Conservation (phyloP, 208 protist species). For the Jaenimonas drosophilae region DNA sequence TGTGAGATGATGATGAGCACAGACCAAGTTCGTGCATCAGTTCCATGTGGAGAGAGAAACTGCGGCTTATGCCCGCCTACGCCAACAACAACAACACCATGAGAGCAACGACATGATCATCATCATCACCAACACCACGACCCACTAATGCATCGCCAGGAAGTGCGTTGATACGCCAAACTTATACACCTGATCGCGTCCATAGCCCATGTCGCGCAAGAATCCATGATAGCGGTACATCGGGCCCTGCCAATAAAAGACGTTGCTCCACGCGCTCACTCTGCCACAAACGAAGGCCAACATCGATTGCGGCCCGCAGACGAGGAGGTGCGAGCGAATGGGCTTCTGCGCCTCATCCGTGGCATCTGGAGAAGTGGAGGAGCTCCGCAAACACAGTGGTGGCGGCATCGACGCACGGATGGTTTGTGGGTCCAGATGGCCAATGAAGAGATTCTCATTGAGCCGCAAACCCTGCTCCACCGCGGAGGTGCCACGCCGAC, state of each 20-base stretch:
- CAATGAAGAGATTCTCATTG: slow-evolving; percentile 50
- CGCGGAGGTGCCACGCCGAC: neutral
- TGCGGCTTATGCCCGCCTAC: no score
- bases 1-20: no score
- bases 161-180: slow-evolving; percentile 83
- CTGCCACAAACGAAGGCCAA: slow-evolving; percentile 57
- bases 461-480: slow-evolving; percentile 7
- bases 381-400: slow-evolving; percentile 11
- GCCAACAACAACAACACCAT: no score
- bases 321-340: slow-evolving; percentile 41
- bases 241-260: slow-evolving; percentile 68
- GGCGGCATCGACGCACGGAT: slow-evolving; percentile 31
- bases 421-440: slow-evolving; percentile 59
- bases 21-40: no score
- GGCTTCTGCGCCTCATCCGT: neutral
- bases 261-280: slow-evolving; percentile 43
- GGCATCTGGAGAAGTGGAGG: neutral
- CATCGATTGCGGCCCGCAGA: slow-evolving; percentile 79
- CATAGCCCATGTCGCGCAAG: slow-evolving; percentile 82
- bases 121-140: neutral
- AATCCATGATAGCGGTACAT: slow-evolving; percentile 71
- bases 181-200: slow-evolving; percentile 73
- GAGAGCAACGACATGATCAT: no score
- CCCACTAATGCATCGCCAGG: slow-evolving; percentile 41
- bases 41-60: no score